Conservation (phyloP, 1,139 yeast species). For the Hanseniaspora uvarum region DNA sequence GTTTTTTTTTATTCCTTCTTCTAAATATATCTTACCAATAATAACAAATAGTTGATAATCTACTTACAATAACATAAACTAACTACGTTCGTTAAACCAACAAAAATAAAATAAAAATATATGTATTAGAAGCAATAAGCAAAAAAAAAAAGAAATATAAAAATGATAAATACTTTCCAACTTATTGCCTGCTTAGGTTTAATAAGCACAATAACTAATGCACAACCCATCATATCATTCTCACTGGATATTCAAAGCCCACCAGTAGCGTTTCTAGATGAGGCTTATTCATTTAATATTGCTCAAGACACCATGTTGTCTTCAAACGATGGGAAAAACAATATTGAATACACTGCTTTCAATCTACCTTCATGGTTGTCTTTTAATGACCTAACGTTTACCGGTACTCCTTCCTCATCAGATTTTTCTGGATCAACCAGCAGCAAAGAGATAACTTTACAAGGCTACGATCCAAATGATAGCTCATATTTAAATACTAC, state of each 20-base stretch:
- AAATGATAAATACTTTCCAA: background rate
- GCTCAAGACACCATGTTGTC: constrained; percentile 64
- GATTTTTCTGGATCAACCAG: constrained; percentile 33
- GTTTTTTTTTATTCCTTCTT: too few species aligned
- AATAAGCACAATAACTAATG: constrained; percentile 15
- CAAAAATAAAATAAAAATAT: background rate
- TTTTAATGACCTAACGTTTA: constrained; percentile 57
- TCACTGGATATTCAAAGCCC: constrained; percentile 79
- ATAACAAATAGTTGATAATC: background rate
- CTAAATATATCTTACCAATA: too few species aligned
- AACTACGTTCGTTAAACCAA: background rate
- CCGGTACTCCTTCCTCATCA: constrained; percentile 54
- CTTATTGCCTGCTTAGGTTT: background rate
- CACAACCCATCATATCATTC: constrained; percentile 53
- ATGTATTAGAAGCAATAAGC: background rate
- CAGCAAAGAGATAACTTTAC: constrained; percentile 40
- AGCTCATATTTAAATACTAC: constrained; percentile 37
- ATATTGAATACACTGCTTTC: constrained; percentile 46
- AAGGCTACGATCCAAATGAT: constrained; percentile 53
- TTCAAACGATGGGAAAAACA: constrained; percentile 32
- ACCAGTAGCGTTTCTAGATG: constrained; percentile 66
- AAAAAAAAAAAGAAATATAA: too few species aligned
- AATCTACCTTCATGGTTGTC: constrained; percentile 67
- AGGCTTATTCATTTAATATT: constrained; percentile 55
- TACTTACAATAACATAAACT: background rate